Evolutionary conservation across 2,329 filamentous ascomycete genomes (phyloP).

Genomic region (Monosporascus sp.): DNA sequence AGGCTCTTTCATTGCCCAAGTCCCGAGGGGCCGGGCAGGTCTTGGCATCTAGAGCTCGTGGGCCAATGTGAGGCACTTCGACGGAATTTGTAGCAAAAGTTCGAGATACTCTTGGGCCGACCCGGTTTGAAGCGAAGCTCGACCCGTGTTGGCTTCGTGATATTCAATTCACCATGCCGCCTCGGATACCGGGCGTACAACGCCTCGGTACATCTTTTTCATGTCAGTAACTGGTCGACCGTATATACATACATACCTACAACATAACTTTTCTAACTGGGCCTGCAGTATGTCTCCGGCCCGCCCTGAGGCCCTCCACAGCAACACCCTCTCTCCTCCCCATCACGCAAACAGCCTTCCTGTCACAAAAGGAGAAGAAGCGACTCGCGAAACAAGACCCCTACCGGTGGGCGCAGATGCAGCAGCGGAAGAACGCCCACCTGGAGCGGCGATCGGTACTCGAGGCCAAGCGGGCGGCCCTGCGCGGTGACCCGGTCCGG

Average conservation of each 20-base stretch:
- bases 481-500: conserved; percentile 72
- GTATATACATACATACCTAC: conserved; percentile 7
- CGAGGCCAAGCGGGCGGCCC: conserved; percentile 55
- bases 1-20: not conserved
- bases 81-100: not conserved
- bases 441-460: conserved; percentile 69
- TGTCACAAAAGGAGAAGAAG: conserved; percentile 59
- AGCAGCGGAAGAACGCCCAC: conserved; percentile 80
- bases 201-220: conserved; percentile 52
- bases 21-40: no score
- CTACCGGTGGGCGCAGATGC: conserved; percentile 74
- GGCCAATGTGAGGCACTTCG: not conserved
- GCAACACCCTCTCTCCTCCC: conserved; percentile 50
- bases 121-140: not conserved
- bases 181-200: conserved; percentile 57
- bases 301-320: conserved; percentile 39
- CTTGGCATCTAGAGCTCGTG: not conserved
- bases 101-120: not conserved
- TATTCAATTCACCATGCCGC: conserved; percentile 52
- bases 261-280: no score
- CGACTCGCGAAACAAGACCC: conserved; percentile 69
- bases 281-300: conserved; percentile 55
- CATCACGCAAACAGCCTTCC: conserved; percentile 57
- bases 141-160: not conserved
- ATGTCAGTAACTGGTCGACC: conserved; percentile 40